Conservation (phyloP, 177 flowering plant genomes). For the Tripterygium wilfordii region DNA sequence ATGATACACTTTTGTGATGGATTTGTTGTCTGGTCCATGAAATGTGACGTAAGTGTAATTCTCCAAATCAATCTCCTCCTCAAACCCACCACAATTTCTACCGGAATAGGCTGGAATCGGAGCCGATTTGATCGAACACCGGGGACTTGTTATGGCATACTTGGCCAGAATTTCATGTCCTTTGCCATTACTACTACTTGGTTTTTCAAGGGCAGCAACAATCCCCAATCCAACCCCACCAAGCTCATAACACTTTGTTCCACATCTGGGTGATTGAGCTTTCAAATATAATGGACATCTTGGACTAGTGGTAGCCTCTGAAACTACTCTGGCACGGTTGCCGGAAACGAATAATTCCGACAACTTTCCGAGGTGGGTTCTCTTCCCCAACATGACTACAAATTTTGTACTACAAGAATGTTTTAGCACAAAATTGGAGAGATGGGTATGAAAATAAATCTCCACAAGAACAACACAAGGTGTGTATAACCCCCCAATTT, state of each 20-base stretch:
- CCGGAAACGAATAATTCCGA: conserved; percentile 30
- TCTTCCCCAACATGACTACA: conserved; percentile 39
- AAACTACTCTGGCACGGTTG: conserved; percentile 9
- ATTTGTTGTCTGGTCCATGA: conserved; percentile 25
- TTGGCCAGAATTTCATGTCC: conserved; percentile 20
- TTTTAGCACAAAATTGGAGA: not conserved
- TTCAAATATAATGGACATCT: conserved; percentile 39
- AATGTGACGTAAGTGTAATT: conserved; percentile 43
- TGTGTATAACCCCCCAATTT: not conserved
- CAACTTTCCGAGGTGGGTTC: conserved; percentile 34
- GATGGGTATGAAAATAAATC: not conserved
- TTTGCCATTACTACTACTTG: conserved; percentile 9
- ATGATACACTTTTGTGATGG: conserved; percentile 33
- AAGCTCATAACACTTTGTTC: conserved; percentile 28
- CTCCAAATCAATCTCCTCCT: conserved; percentile 22
- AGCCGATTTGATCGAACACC: conserved; percentile 24
- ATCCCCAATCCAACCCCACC: conserved; percentile 65
- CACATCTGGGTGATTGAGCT: conserved; percentile 45
- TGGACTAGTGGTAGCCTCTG: conserved; percentile 31
- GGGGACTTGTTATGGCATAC: conserved; percentile 16
- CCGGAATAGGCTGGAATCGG: conserved; percentile 38
- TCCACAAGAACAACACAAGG: not conserved
- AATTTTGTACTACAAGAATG: not conserved
- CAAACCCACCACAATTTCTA: conserved; percentile 1
- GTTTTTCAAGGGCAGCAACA: conserved; percentile 58